These are phyloP conservation scores for Cordia subcordata DNA, from an alignment of 257 asterid species.

Conservation along the genomic window DNA sequence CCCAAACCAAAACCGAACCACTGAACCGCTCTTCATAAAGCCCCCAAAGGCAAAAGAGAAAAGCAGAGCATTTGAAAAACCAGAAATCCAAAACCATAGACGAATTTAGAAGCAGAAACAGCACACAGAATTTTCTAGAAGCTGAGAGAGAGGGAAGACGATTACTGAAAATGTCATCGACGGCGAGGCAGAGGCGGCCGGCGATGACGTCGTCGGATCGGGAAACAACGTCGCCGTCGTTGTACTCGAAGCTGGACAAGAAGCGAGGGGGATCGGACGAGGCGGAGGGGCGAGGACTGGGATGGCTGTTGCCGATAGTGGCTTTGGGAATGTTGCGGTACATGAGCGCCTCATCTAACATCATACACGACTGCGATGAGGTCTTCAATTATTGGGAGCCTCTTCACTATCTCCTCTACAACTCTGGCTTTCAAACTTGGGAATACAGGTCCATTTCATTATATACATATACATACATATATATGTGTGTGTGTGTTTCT, in stretches of 20 bases:
- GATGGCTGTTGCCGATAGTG: slow-evolving; percentile 76
- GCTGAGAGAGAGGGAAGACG: too few relatives aligned
- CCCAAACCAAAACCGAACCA: too few relatives aligned
- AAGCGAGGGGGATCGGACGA: slow-evolving; percentile 47
- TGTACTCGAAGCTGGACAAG: slow-evolving; percentile 84
- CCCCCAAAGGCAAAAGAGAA: too few relatives aligned
- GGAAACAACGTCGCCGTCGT: slow-evolving; percentile 19
- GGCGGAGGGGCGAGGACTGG: slow-evolving; percentile 43
- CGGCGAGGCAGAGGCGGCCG: slow-evolving; percentile 85
- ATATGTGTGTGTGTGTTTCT: background rate
- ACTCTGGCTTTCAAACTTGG: slow-evolving; percentile 98
- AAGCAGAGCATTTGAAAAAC: too few relatives aligned
- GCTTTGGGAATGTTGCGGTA: slow-evolving; percentile 66
- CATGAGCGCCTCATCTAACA: slow-evolving; percentile 91
- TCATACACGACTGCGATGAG: slow-evolving; percentile 97
- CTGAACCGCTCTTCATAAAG: too few relatives aligned
- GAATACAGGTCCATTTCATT: slow-evolving; percentile 66
- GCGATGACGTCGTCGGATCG: slow-evolving; percentile 32
- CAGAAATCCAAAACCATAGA: too few relatives aligned
- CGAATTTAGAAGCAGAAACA: too few relatives aligned
- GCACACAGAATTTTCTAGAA: too few relatives aligned
- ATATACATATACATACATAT: background rate
- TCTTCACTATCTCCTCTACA: slow-evolving; percentile 83
- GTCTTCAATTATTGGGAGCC: slow-evolving; percentile 99
- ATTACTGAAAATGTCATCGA: slow-evolving; percentile 37